Evolutionary conservation across 78 protist species (phyloP).

Genomic region (Dictyostelium capitatum): DNA sequence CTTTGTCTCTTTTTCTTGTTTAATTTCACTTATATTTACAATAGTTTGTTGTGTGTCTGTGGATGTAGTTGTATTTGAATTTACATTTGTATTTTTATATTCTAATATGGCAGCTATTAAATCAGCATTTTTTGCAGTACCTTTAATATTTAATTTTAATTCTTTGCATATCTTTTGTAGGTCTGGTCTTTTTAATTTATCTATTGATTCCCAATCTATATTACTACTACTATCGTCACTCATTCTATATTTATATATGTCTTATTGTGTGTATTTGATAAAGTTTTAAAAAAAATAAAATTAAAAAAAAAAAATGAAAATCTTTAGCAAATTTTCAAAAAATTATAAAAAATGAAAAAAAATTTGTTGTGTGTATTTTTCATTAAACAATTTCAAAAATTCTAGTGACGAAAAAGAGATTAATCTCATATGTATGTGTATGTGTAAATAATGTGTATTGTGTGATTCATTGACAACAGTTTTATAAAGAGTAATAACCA

Average conservation of each 20-base stretch:
- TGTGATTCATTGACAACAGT: no score
- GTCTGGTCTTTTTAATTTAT: slow-evolving; percentile 39
- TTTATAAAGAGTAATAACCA: no score
- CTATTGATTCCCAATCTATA: slow-evolving; percentile 50
- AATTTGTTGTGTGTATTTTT: no score
- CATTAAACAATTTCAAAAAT: no score
- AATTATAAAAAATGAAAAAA: neutral
- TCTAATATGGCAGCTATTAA: slow-evolving; percentile 17
- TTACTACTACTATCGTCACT: neutral
- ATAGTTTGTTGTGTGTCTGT: neutral
- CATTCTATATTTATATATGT: neutral
- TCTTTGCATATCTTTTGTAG: slow-evolving; percentile 68
- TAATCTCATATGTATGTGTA: no score
- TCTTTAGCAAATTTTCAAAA: neutral
- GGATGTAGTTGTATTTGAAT: neutral
- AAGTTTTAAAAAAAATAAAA: neutral
- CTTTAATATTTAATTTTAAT: slow-evolving; percentile 38
- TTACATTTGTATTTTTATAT: slow-evolving; percentile 13
- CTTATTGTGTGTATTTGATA: no score
- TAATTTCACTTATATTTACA: neutral
- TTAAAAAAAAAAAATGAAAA: neutral
- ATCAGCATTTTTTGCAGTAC: slow-evolving; percentile 58
- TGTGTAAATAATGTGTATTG: no score
- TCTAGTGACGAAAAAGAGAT: no score
- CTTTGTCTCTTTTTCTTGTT: neutral